These are phyloP conservation scores for Exophiala oligosperma DNA, from an alignment of 2,329 filamentous ascomycete species.

Conservation along the genomic window DNA sequence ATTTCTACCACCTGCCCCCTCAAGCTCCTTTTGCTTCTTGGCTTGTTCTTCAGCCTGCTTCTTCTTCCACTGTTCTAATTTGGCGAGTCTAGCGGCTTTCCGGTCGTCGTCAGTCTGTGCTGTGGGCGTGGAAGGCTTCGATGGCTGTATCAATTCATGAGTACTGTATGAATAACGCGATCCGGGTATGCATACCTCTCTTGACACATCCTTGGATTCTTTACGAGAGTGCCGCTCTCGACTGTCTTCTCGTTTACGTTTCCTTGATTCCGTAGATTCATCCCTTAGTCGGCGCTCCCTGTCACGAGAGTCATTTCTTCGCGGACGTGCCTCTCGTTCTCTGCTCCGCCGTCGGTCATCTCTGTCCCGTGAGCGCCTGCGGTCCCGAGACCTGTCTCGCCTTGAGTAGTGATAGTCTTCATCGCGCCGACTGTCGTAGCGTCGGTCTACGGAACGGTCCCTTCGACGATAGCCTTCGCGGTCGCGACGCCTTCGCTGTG, in stretches of 20 bases:
- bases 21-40: slow-evolving; percentile 67
- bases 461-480: slow-evolving; percentile 60
- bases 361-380: slow-evolving; percentile 59
- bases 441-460: slow-evolving; percentile 64
- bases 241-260: slow-evolving; percentile 66
- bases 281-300: slow-evolving; percentile 64
- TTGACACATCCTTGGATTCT: slow-evolving; percentile 50
- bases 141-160: slow-evolving; percentile 45
- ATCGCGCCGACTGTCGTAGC: slow-evolving; percentile 58
- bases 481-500: slow-evolving; percentile 30
- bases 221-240: slow-evolving; percentile 56
- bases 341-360: slow-evolving; percentile 62
- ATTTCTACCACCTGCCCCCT: slow-evolving; percentile 62
- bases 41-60: slow-evolving; percentile 75
- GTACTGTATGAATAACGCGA: slow-evolving; percentile 22
- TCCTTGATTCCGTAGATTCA: slow-evolving; percentile 70
- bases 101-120: slow-evolving; percentile 67
- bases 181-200: slow-evolving; percentile 55
- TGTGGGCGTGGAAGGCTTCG: slow-evolving; percentile 53
- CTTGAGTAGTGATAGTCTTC: slow-evolving; percentile 64
- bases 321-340: slow-evolving; percentile 67
- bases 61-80: slow-evolving; percentile 88
- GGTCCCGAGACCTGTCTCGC: slow-evolving; percentile 64
- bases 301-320: slow-evolving; percentile 72
- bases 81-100: slow-evolving; percentile 77